Conservation (phyloP, 768 basidiomycete species). For the Suillus hirtellus region DNA sequence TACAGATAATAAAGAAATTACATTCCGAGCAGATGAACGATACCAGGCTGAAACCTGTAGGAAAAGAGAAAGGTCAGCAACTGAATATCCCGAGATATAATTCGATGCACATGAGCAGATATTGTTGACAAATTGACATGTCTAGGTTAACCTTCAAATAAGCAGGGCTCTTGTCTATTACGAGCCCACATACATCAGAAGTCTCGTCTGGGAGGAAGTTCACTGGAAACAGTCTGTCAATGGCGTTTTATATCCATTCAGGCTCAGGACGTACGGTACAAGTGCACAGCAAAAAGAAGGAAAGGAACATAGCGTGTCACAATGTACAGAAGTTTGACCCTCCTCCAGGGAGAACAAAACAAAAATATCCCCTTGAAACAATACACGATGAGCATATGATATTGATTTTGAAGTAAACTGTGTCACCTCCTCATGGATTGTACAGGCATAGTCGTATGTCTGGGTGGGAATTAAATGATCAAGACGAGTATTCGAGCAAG, state of each 20-base stretch:
- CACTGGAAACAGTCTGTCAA: constrained; percentile 4
- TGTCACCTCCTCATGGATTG: constrained; percentile 7
- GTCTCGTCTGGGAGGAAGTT: not conserved
- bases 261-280: constrained; percentile 8
- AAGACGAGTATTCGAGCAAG: not conserved
- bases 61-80: not conserved
- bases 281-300: constrained; percentile 5
- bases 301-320: constrained; percentile 11
- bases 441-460: constrained; percentile 9
- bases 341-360: constrained; percentile 5
- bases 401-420: not conserved
- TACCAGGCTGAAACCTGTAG: constrained; percentile 1
- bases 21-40: constrained; percentile 10
- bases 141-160: constrained; percentile 3
- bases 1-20: not conserved
- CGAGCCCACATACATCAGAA: not conserved
- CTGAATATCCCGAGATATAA: not conserved
- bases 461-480: not conserved
- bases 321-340: constrained; percentile 8
- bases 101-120: constrained; percentile 5
- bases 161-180: not conserved
- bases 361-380: constrained; percentile 4
- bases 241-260: no score
- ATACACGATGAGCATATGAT: not conserved
- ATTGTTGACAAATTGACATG: constrained; percentile 7